These are phyloP conservation scores for Thelephora ganbajun DNA, from an alignment of 768 basidiomycete species.

Conservation along the genomic window DNA sequence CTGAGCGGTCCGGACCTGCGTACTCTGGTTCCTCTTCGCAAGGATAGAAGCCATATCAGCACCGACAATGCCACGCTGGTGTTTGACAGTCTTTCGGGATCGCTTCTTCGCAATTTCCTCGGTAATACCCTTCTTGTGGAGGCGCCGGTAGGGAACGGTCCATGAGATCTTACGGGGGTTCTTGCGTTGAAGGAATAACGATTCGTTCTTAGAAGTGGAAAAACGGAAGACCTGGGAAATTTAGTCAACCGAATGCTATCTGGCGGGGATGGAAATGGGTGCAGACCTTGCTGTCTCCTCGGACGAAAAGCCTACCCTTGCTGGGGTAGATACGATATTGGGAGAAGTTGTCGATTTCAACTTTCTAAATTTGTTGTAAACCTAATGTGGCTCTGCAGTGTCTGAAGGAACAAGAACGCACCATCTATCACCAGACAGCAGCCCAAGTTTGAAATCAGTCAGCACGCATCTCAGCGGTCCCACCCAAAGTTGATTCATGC, in stretches of 20 bases:
- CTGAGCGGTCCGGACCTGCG: conserved; percentile 68
- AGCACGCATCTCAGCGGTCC: no score
- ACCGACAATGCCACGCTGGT: conserved; percentile 96
- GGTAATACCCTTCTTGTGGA: conserved; percentile 99
- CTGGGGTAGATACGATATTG: conserved; percentile 96
- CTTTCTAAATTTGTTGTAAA: conserved; percentile 45
- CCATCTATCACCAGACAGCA: conserved; percentile 9
- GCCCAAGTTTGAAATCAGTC: conserved; percentile 6
- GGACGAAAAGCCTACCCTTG: conserved; percentile 92
- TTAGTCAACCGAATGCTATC: no score
- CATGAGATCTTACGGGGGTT: conserved; percentile 99
- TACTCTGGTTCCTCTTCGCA: conserved; percentile 86
- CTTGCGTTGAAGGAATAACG: conserved; percentile 97
- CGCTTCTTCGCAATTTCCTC: conserved; percentile 99
- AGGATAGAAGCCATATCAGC: conserved; percentile 85
- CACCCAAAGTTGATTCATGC: conserved; percentile 7
- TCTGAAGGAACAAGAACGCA: conserved; percentile 3
- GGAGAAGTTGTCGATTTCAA: conserved; percentile 98
- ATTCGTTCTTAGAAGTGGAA: conserved; percentile 81
- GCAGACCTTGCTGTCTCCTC: conserved; percentile 87
- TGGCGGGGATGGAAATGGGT: background rate
- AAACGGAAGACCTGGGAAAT: conserved; percentile 82
- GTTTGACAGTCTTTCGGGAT: conserved; percentile 90
- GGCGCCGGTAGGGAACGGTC: conserved; percentile 86
- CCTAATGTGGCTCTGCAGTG: background rate